phyloP scores from a whole-genome alignment of 2,329 filamentous ascomycete genomes.

The Xylaria sp. region DNA sequence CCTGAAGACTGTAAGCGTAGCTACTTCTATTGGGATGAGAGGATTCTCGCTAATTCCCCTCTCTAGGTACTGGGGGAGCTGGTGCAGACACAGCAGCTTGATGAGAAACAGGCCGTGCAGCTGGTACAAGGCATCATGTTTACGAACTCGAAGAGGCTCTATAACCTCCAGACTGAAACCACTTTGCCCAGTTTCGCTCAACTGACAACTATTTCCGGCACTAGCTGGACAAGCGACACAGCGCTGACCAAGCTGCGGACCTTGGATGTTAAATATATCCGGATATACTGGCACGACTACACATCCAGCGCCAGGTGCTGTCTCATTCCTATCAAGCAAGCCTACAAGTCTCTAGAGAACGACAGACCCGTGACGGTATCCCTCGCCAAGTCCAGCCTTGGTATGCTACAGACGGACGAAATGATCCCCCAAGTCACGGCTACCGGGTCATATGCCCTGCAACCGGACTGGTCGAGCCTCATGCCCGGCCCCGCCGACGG shows the following conservation, averaged over 20 bases:
- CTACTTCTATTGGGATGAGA: background rate
- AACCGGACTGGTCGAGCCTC: constrained; percentile 67
- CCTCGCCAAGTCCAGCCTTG: constrained; percentile 66
- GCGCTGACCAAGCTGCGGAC: constrained; percentile 34
- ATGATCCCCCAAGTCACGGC: constrained; percentile 56
- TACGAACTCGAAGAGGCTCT: constrained; percentile 75
- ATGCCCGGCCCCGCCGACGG: constrained; percentile 59
- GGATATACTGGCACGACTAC: constrained; percentile 78
- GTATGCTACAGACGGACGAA: constrained; percentile 69
- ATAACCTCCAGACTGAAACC: constrained; percentile 59
- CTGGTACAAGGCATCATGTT: constrained; percentile 72
- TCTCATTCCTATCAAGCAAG: constrained; percentile 65
- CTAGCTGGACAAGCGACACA: constrained; percentile 35
- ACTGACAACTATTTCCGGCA: constrained; percentile 36
- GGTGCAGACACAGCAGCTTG: constrained; percentile 65
- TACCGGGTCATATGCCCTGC: constrained; percentile 67
- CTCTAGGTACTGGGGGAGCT: constrained; percentile 66
- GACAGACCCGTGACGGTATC: constrained; percentile 53
- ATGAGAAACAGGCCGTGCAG: constrained; percentile 61
- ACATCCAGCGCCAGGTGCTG: constrained; percentile 70
- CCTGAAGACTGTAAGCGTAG: constrained; percentile 62
- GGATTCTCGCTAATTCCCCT: background rate
- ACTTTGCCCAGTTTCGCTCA: constrained; percentile 32
- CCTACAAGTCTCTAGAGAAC: constrained; percentile 50
- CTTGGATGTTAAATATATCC: constrained; percentile 64